Base-by-base conservation (phyloP, 352 stramenopile genomes). In the Phytopythium mirpurense region DNA sequence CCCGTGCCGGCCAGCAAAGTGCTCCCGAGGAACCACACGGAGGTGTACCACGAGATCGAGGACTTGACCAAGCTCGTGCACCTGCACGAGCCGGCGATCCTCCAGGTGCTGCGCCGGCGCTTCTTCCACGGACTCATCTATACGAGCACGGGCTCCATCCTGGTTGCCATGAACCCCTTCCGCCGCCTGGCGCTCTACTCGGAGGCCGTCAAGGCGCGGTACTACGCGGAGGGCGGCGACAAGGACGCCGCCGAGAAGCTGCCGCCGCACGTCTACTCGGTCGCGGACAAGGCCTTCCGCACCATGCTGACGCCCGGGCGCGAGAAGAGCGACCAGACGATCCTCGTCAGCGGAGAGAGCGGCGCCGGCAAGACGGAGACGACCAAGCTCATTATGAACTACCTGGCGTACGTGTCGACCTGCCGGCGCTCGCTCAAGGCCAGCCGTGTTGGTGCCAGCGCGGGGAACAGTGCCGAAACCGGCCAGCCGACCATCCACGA, bases 351-450 rank as follows among this genome's bases (percentile, higher is more conserved):
- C 11, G 96, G 96, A 7, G 96, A 99, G 66, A 95, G 74, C 49
- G 95, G 96, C 16, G 93, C 94, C 16, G 95, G 96, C 21, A 98
- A 98, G 74, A 98, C 95, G 18, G 94, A 98, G 52, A 98, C 94
- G 7, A 98, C 94, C 8, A 99, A 98, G 72, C 87, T 98, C 58
- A 96, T 98, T 59, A 98, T 99, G 93, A 83, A 94, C 58, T 98
- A 98, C 75, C 68, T 98, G 48, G 82, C 93, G 26, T 90, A 84
- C 35, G 83, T 92, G 19, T 92, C 85, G n/a, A 76, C 70, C 19
- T 63, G 58, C 29, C 70, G 64, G 41, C 51, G 54, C 23, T 37
- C 46, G 19, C 36, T 51, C n/a, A 53, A 57, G 43, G 5, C 19
- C 18, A 41, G 49, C 16, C 19, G 40, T 10, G 12, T 52, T 18